These are phyloP conservation scores for Dendrobium chrysotoxum DNA, from an alignment of 106 monocot genomes.

Conservation along the genomic window DNA sequence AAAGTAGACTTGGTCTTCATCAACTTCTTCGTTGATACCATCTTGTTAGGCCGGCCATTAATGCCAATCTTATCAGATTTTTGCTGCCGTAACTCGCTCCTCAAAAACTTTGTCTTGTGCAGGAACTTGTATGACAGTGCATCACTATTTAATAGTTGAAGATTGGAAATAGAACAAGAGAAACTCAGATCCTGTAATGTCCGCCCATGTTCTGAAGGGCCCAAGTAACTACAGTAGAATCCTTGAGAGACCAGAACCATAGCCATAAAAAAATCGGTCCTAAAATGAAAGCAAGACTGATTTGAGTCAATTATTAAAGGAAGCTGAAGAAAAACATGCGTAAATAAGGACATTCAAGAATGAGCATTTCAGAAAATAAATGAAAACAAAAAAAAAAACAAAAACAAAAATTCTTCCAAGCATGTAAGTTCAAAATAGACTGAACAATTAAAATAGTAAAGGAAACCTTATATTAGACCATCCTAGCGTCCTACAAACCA, in stretches of 20 bases:
- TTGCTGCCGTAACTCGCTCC: conserved; percentile 13
- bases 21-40: conserved; percentile 52
- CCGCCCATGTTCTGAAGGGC: conserved; percentile 14
- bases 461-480: too few relatives aligned
- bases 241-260: conserved; percentile 30
- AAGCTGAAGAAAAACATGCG: background rate
- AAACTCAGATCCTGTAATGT: conserved; percentile 29
- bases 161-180: conserved; percentile 25
- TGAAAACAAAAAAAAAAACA: background rate
- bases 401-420: background rate
- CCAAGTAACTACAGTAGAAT: conserved; percentile 13
- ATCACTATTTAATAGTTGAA: conserved; percentile 8
- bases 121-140: conserved; percentile 7
- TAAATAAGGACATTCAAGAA: background rate
- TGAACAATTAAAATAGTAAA: too few relatives aligned
- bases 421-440: too few relatives aligned
- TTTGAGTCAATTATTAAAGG: background rate
- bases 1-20: conserved; percentile 18
- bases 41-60: conserved; percentile 37
- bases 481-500: too few relatives aligned
- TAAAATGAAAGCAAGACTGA: background rate
- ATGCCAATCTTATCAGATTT: conserved; percentile 31
- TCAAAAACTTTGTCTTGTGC: background rate
- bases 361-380: background rate
- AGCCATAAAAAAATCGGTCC: conserved; percentile 24